Percentiles rank a stretch among this genome's conserved stretches.
phyloP scores from a whole-genome alignment of 2,329 filamentous ascomycete genomes.

The Byssoonygena ceratinophila region DNA sequence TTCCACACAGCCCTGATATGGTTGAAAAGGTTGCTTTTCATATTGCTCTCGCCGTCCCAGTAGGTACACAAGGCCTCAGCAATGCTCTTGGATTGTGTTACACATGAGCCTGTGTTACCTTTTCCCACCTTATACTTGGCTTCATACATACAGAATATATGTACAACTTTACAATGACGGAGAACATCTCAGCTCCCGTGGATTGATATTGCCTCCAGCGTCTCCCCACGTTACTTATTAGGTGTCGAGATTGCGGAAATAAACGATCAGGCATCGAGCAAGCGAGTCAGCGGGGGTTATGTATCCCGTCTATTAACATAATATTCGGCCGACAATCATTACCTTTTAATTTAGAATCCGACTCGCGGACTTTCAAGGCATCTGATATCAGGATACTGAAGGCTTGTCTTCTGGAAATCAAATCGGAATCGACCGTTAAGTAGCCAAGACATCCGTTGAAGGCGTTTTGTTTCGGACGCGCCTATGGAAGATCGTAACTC shows the following conservation, averaged over 20 bases:
- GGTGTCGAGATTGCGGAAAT: background rate
- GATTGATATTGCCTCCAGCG: background rate
- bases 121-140: background rate
- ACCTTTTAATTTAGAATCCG: too few species aligned
- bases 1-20: too few species aligned
- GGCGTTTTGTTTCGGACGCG: too few species aligned
- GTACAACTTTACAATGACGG: background rate
- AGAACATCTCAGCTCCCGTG: background rate
- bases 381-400: too few species aligned
- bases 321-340: background rate
- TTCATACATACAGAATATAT: background rate
- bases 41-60: background rate
- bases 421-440: too few species aligned
- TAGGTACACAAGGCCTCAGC: background rate
- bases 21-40: background rate
- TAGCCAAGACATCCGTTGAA: too few species aligned
- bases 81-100: background rate
- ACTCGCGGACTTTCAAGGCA: too few species aligned
- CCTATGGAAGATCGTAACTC: too few species aligned
- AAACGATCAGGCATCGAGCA: background rate
- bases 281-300: background rate
- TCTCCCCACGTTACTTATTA: background rate
- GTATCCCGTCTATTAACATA: background rate
- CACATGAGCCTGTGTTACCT: background rate
- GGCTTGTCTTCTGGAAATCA: too few species aligned